Conservation (phyloP, 768 basidiomycete genomes). For the Phlebiopsis flavidoalba region DNA sequence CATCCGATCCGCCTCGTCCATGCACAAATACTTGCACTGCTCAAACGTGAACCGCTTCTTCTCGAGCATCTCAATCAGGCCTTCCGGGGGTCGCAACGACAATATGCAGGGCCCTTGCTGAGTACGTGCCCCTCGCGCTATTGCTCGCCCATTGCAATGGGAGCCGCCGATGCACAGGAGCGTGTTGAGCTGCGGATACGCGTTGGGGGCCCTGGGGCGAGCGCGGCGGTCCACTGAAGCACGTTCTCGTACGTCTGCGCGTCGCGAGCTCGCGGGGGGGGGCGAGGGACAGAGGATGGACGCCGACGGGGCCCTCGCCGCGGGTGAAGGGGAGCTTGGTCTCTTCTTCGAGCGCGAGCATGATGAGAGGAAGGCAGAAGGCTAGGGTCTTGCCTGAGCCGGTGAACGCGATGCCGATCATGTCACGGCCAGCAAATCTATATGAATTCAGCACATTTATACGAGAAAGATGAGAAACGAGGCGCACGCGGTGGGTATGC, state of each 20-base stretch:
- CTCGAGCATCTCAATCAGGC: conserved; percentile 96
- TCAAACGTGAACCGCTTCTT: conserved; percentile 91
- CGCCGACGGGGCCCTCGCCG: conserved; percentile 96
- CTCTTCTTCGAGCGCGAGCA: conserved; percentile 95
- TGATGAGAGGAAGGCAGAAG: conserved; percentile 95
- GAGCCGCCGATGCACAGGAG: conserved; percentile 96
- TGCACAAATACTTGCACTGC: conserved; percentile 92
- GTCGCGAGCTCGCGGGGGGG: conserved; percentile 95
- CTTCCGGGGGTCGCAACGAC: conserved; percentile 97
- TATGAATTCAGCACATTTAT: background rate
- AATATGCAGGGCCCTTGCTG: conserved; percentile 87
- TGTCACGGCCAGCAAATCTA: conserved; percentile 92
- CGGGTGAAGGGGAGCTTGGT: conserved; percentile 81
- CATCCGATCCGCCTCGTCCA: conserved; percentile 99
- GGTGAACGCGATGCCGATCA: conserved; percentile 99
- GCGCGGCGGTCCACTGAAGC: conserved; percentile 74
- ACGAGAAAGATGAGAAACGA: background rate
- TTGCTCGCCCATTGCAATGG: conserved; percentile 99
- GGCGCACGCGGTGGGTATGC: conserved; percentile 88
- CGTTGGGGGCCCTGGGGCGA: conserved; percentile 75
- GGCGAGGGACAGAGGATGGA: conserved; percentile 64
- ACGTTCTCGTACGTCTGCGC: conserved; percentile 95
- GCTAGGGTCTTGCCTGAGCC: conserved; percentile 99
- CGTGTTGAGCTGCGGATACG: conserved; percentile 82
- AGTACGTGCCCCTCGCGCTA: conserved; percentile 83